These are phyloP conservation scores for Collybia mongolica DNA, from an alignment of 768 basidiomycete species.

Conservation along the genomic window DNA sequence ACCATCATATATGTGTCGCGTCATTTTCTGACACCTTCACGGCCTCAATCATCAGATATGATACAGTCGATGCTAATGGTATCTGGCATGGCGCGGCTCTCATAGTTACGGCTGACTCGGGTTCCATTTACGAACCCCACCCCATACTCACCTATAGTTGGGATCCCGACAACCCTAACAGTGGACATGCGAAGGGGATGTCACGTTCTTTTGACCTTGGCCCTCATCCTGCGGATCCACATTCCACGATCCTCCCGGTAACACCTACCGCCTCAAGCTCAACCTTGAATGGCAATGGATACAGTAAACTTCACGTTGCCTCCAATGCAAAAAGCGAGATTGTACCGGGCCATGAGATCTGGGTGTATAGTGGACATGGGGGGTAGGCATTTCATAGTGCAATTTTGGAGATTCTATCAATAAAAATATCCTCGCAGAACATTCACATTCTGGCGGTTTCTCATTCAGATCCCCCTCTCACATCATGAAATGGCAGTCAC, in stretches of 20 bases:
- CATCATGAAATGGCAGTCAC: conserved; percentile 69
- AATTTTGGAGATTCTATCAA: conserved; percentile 2
- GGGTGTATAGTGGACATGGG: conserved; percentile 57
- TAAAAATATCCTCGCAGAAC: conserved; percentile 43
- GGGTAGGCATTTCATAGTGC: conserved; percentile 37
- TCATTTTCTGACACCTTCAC: background rate
- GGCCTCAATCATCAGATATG: conserved; percentile 57
- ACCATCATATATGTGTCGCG: conserved; percentile 7
- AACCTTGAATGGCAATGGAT: conserved; percentile 14
- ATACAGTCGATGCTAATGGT: conserved; percentile 75
- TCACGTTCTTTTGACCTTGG: conserved; percentile 54
- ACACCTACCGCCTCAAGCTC: conserved; percentile 13
- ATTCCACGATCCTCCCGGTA: conserved; percentile 41
- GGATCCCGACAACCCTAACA: conserved; percentile 52
- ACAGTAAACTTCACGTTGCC: conserved; percentile 19
- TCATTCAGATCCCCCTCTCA: conserved; percentile 76
- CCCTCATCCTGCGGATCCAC: conserved; percentile 75
- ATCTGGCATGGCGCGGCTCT: conserved; percentile 89
- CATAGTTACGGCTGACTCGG: conserved; percentile 83
- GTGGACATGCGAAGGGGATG: conserved; percentile 9
- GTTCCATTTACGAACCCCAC: conserved; percentile 74
- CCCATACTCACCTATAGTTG: conserved; percentile 71
- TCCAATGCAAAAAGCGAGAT: conserved; percentile 37
- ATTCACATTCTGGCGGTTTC: conserved; percentile 94
- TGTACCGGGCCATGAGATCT: conserved; percentile 68